These are phyloP conservation scores for Thyridium curvatum DNA, from an alignment of 2,329 filamentous ascomycete species.

Conservation along the genomic window DNA sequence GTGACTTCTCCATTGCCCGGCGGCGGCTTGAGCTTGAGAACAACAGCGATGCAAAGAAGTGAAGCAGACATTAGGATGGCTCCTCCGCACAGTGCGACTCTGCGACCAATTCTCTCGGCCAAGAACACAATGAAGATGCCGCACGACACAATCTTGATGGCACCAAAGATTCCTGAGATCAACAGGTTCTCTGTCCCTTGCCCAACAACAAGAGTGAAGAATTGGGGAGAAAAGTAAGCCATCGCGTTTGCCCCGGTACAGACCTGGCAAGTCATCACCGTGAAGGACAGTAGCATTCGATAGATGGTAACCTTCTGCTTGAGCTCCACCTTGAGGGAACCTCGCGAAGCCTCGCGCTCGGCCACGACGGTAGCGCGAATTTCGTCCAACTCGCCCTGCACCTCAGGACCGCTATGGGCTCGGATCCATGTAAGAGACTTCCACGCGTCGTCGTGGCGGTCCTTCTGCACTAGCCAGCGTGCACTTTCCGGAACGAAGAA, in stretches of 20 bases:
- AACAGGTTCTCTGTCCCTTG: constrained; percentile 35
- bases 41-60: constrained; percentile 30
- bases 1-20: constrained; percentile 21
- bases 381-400: constrained; percentile 39
- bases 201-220: constrained; percentile 44
- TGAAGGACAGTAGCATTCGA: constrained; percentile 33
- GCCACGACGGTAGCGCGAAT: constrained; percentile 38
- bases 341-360: constrained; percentile 35
- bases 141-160: constrained; percentile 44
- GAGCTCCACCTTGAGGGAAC: constrained; percentile 22
- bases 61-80: constrained; percentile 14
- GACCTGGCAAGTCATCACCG: constrained; percentile 44
- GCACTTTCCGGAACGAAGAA: constrained; percentile 50
- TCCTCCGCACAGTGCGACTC: constrained; percentile 32
- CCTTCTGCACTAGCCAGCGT: constrained; percentile 16
- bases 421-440: too few relatives aligned
- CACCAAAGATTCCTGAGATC: constrained; percentile 46
- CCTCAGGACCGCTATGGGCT: constrained; percentile 7
- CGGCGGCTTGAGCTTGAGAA: constrained; percentile 33
- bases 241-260: constrained; percentile 48
- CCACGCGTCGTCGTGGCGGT: too few relatives aligned
- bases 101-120: constrained; percentile 38
- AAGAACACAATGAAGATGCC: constrained; percentile 44
- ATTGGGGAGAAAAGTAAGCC: constrained; percentile 48
- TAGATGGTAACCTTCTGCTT: constrained; percentile 33